Conservation (phyloP, 768 basidiomycete genomes). For the Omphalotus guepiniiformis region DNA sequence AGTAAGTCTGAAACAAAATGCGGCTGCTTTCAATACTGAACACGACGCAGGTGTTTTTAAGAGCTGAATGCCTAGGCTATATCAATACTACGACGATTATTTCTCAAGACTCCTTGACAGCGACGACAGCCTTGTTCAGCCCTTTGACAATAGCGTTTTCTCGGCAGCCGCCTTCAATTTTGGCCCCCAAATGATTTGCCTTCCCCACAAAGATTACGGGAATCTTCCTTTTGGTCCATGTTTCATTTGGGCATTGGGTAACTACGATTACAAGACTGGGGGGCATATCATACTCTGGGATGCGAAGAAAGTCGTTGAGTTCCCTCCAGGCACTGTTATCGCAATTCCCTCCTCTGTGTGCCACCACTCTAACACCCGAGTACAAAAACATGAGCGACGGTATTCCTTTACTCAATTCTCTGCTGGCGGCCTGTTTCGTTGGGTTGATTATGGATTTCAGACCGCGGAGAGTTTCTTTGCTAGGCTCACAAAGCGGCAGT, state of each 20-base stretch:
- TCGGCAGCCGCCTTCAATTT: constrained; percentile 21
- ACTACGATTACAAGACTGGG: constrained; percentile 18
- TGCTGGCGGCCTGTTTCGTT: constrained; percentile 21
- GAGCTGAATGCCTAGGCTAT: constrained; percentile 20
- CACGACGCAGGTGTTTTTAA: constrained; percentile 13
- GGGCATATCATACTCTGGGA: constrained; percentile 26
- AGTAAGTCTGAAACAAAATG: constrained; percentile 8
- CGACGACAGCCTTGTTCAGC: neutral
- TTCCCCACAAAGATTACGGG: constrained; percentile 17
- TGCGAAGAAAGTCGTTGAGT: constrained; percentile 18
- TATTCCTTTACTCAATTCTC: constrained; percentile 24
- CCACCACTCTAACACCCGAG: constrained; percentile 18
- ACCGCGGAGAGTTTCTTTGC: neutral
- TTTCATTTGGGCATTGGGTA: constrained; percentile 21
- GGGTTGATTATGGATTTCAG: constrained; percentile 17
- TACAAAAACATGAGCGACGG: constrained; percentile 14
- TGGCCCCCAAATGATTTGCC: constrained; percentile 8
- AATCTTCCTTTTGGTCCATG: constrained; percentile 23
- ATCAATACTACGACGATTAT: constrained; percentile 11
- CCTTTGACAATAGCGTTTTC: constrained; percentile 14
- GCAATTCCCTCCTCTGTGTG: constrained; percentile 19
- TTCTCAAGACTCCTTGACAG: neutral
- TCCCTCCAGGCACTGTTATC: constrained; percentile 16
- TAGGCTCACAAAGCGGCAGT: neutral
- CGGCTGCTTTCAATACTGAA: neutral